phyloP scores from a whole-genome alignment of 2,329 filamentous ascomycete genomes.

The Sphaceloma murrayae region DNA sequence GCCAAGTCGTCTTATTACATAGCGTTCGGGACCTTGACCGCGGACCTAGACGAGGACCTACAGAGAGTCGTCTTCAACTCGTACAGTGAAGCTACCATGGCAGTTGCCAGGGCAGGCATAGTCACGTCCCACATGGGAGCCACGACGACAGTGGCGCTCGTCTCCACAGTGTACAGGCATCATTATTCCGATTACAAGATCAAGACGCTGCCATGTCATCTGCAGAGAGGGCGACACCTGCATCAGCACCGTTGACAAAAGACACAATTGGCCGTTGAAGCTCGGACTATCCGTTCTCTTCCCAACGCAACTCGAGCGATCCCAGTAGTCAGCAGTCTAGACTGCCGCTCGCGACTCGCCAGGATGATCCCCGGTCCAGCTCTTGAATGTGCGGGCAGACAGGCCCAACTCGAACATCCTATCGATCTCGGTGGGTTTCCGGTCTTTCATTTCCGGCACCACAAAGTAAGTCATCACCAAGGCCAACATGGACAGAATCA shows the following conservation, averaged over 20 bases:
- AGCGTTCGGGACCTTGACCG: no score
- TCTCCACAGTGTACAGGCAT: no score
- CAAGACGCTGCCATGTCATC: slow-evolving; percentile 7
- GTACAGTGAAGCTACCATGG: no score
- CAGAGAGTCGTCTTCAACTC: no score
- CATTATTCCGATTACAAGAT: no score
- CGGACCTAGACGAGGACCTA: no score
- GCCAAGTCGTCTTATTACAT: no score
- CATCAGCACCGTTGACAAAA: slow-evolving; percentile 7
- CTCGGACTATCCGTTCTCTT: slow-evolving; percentile 6
- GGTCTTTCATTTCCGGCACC: slow-evolving; percentile 47
- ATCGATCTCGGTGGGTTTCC: slow-evolving; percentile 42
- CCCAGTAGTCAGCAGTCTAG: neutral
- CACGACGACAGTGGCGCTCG: slow-evolving; percentile 1
- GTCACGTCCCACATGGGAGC: no score
- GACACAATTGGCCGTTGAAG: slow-evolving; percentile 12
- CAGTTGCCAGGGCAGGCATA: no score
- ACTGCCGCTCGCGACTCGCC: slow-evolving; percentile 6
- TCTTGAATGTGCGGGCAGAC: slow-evolving; percentile 11
- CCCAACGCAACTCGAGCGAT: slow-evolving; percentile 6
- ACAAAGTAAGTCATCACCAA: slow-evolving; percentile 35
- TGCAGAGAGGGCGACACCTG: slow-evolving; percentile 1
- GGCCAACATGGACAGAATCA: slow-evolving; percentile 29
- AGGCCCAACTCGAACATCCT: slow-evolving; percentile 25
- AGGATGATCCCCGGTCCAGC: slow-evolving; percentile 1